Evolutionary conservation across 768 basidiomycete genomes (phyloP), one percentile per base, ranked within the genome.

Genomic region (Nevesoporus exiguus): DNA sequence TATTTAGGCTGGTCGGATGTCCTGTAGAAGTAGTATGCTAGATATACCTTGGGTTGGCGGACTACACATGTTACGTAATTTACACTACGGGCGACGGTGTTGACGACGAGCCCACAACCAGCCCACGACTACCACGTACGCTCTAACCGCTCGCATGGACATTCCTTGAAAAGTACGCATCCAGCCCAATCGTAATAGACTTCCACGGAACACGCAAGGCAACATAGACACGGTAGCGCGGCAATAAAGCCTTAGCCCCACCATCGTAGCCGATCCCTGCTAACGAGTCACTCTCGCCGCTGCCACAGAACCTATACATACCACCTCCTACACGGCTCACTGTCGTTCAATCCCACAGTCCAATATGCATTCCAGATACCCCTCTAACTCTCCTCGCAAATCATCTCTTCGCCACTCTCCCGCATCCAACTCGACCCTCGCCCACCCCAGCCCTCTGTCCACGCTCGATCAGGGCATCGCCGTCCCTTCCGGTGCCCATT

Each of bases 401-500:
- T 57, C 63, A 5, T 67, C 67, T 41, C 19, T 39, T 13, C 67
- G 67, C 59, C 67, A 68, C 58, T 49, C 61, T n/a, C 67, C 67
- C 17, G 53, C 58, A 15, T 58, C 57, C 50, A 63, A 48, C 25
- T 51, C 57, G 10, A n/a, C 43, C 47, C 47, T 65, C n/a, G 53
- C 45, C 29, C 66, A 66, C 43, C 45, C 70, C 43, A 49, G 55
- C 31, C 68, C 70, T 51, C 57, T 72, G 30, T 70, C 68, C 48
- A 68, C 68, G 7, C 58, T 70, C 19, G 68, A 72, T 60, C 68
- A 72, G 27, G 31, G 54, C 49, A 66, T 69, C 22, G 63, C 57
- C 22, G 63, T 70, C 11, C 66, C 59, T 30, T 68, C 68, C 14
- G 68, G 68, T 11, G 57, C 69, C 36, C 84, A 86, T 66, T 91